Evolutionary conservation across 1,284 basidiomycete species (phyloP).

Genomic region (Phenoliferia sp.): DNA sequence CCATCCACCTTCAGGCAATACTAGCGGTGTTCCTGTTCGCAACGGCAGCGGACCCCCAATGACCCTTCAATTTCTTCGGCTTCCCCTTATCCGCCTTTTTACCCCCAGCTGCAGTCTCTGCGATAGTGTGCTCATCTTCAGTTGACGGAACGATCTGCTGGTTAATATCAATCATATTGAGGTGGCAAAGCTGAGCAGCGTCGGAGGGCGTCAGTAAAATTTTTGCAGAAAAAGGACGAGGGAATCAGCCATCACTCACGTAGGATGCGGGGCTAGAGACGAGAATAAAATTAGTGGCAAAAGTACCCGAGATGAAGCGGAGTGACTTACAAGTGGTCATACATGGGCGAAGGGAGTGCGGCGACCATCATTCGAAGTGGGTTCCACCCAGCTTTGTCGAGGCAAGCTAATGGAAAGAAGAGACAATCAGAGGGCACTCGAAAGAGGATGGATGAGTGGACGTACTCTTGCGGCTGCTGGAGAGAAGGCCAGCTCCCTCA

Average conservation of each 20-base stretch:
- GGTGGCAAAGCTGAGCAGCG: no score
- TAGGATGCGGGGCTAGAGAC: background rate
- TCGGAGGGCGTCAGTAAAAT: no score
- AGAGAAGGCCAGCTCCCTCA: no score
- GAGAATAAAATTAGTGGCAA: background rate
- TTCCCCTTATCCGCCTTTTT: background rate
- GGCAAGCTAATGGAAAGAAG: background rate
- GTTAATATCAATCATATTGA: background rate
- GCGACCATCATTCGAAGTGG: background rate
- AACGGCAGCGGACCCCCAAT: no score
- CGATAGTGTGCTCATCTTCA: background rate
- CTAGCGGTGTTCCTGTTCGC: background rate
- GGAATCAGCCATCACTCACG: background rate
- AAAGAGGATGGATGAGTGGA: background rate
- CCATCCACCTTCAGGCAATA: background rate
- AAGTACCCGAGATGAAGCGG: no score
- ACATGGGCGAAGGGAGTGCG: background rate
- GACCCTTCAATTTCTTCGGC: background rate
- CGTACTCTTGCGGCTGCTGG: background rate
- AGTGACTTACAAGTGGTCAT: background rate
- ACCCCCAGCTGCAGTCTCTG: no score
- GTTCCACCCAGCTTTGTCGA: background rate
- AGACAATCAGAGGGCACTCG: background rate
- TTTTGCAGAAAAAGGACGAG: no score
- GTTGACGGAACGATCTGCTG: background rate